These are phyloP conservation scores for Chaetomium strumarium DNA, from an alignment of 2,329 filamentous ascomycete genomes.

Conservation along the genomic window DNA sequence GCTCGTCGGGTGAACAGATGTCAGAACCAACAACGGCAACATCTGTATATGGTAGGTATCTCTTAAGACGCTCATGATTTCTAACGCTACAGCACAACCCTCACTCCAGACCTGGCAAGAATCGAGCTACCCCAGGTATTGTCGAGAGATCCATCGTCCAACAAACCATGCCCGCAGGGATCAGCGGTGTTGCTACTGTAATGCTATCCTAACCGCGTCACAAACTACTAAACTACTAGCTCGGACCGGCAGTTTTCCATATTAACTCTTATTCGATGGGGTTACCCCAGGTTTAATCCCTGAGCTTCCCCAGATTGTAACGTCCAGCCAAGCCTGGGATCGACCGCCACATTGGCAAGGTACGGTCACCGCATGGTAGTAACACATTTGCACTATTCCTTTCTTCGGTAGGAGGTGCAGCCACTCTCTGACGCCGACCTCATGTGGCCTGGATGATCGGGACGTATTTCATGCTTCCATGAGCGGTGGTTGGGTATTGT, in stretches of 20 bases:
- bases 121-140: neutral
- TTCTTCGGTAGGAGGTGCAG: neutral
- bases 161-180: neutral
- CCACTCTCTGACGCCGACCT: neutral
- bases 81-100: no score
- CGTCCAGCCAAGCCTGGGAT: conserved; percentile 4
- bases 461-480: neutral
- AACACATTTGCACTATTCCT: neutral
- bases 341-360: conserved; percentile 1
- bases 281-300: neutral
- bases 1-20: no score
- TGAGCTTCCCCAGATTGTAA: neutral
- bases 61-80: no score
- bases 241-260: neutral
- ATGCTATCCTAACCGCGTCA: no score
- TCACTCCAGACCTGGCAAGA: no score
- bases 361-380: neutral
- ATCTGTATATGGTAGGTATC: no score
- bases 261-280: neutral
- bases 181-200: no score
- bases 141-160: neutral
- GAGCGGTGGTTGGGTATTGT: neutral
- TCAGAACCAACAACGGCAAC: no score
- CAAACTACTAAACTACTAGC: neutral
- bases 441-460: neutral